phyloP scores from a whole-genome alignment of 2,329 filamentous ascomycete genomes.

The Bipolaris cookei region DNA sequence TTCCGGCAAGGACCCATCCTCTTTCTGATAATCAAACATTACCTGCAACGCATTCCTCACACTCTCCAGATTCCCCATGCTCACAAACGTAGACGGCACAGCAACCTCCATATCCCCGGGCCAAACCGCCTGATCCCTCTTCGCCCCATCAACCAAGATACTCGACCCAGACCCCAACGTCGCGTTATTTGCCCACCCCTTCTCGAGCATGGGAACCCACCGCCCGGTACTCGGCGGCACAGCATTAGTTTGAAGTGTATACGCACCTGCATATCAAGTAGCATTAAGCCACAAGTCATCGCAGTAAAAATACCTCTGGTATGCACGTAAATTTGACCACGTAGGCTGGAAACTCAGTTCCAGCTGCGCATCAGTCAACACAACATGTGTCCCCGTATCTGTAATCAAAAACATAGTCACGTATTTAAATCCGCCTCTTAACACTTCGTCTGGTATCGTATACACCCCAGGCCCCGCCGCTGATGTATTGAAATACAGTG shows the following conservation, averaged over 20 bases:
- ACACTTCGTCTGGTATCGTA: conserved; percentile 52
- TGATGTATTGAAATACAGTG: conserved; percentile 54
- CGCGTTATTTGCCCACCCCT: conserved; percentile 47
- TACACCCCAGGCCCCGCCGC: conserved; percentile 46
- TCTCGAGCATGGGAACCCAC: conserved; percentile 26
- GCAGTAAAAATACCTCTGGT: conserved; percentile 47
- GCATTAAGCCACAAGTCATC: conserved; percentile 58
- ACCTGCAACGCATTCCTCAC: conserved; percentile 25
- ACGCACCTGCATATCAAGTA: conserved; percentile 63
- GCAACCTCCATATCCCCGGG: conserved; percentile 31
- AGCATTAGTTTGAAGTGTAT: conserved; percentile 49
- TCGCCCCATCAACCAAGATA: conserved; percentile 50
- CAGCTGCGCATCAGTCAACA: conserved; percentile 49
- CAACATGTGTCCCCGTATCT: conserved; percentile 44
- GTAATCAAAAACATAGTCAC: conserved; percentile 56
- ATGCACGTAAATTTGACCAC: conserved; percentile 53
- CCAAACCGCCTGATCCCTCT: conserved; percentile 50
- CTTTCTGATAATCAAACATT: conserved; percentile 31
- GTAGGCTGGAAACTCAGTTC: conserved; percentile 59
- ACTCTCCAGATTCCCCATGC: conserved; percentile 20
- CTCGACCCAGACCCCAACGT: conserved; percentile 42
- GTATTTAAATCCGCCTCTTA: conserved; percentile 62
- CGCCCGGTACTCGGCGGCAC: conserved; percentile 45
- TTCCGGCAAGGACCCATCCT: conserved; percentile 25
- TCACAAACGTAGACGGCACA: conserved; percentile 18